Evolutionary conservation across 495 filamentous ascomycete genomes (phyloP), one percentile per base, ranked within the genome.

Genomic region (Aspergillus leporis): DNA sequence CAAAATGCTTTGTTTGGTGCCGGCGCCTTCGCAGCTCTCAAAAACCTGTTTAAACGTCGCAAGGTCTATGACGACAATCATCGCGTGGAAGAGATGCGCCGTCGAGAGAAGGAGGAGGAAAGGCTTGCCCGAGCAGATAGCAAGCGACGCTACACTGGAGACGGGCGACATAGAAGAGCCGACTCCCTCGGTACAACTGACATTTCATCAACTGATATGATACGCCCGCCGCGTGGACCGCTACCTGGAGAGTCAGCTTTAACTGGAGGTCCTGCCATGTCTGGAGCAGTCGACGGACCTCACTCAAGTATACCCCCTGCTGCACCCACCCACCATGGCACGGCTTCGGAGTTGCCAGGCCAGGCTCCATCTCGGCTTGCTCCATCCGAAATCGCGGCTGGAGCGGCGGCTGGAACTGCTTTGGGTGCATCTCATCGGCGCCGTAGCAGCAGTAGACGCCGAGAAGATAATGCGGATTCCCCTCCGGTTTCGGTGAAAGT

Each of bases 401-500:
- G 70, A 38, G 78, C 76, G 43, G 79, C 77, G 7, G 70, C 66
- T 13, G 82, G 79, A 10, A 65, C 67, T 12, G 82, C 76, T 0
- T 13, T 72, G 21, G 65, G 57, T 0, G 66, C 72, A n/a, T 65
- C 70, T 38, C 74, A 72, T 55, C 74, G 64, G 56, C 75, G 67
- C 51, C 75, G 72, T 32, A 73, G 75, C 56, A 19, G 41, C 41
- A 45, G 41, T 19, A 45, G 74, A 46, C 74, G 72, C 38, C 72
- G 76, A 21, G 72, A 74, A 3, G 74, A 76, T 41, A 72, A 73
- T 40, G 74, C 80, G 13, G 71, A 76, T 16, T 83, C 83, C 13
- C 83, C 85, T 18, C 87, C 90, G 3, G 88, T 91, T 52, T 89
- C 85, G 54, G 85, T 95, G 51, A 91, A 91, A 73, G 80, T 96